Evolutionary conservation across 2,329 filamentous ascomycete genomes (phyloP).

Genomic region (Ophiostoma triangulosporum): DNA sequence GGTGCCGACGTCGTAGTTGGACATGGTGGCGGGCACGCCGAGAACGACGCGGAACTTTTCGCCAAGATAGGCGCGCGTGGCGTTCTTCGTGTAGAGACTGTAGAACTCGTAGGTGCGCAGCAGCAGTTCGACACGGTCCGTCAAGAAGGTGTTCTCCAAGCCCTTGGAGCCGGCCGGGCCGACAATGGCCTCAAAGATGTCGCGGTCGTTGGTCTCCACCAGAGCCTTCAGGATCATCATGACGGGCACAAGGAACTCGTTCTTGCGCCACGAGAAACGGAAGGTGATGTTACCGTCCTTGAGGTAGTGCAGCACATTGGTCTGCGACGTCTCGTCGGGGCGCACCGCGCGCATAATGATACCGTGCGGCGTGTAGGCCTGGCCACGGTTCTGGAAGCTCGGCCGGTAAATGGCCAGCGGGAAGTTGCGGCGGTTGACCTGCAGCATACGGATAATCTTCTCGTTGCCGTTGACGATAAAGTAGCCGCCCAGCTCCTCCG

Average conservation of each 20-base stretch:
- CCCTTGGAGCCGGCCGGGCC: conserved; percentile 64
- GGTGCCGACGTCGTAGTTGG: conserved; percentile 76
- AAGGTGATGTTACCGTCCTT: conserved; percentile 94
- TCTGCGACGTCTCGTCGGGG: conserved; percentile 96
- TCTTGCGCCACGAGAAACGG: conserved; percentile 94
- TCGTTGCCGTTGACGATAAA: conserved; percentile 97
- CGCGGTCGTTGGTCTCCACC: conserved; percentile 87
- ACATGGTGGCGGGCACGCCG: conserved; percentile 68
- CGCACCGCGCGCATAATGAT: conserved; percentile 85
- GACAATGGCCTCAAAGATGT: conserved; percentile 89
- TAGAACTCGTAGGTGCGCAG: conserved; percentile 90
- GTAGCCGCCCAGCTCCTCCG: conserved; percentile 91
- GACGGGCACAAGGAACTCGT: conserved; percentile 88
- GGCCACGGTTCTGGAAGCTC: conserved; percentile 78
- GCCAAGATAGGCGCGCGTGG: conserved; percentile 77
- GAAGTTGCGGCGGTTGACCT: conserved; percentile 83
- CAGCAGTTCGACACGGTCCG: conserved; percentile 83
- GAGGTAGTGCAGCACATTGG: conserved; percentile 91
- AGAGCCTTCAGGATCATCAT: conserved; percentile 96
- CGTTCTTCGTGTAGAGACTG: conserved; percentile 63
- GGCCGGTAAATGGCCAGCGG: conserved; percentile 87
- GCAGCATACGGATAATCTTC: conserved; percentile 85
- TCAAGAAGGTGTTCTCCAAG: conserved; percentile 79
- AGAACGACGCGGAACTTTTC: conserved; percentile 84
- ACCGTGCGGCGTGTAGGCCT: conserved; percentile 77